A percentile compares a stretch with the other conserved stretches of the same genome.
Evolutionary conservation across 2,329 filamentous ascomycete genomes (phyloP).

Genomic region (Pseudocercospora eumusae): DNA sequence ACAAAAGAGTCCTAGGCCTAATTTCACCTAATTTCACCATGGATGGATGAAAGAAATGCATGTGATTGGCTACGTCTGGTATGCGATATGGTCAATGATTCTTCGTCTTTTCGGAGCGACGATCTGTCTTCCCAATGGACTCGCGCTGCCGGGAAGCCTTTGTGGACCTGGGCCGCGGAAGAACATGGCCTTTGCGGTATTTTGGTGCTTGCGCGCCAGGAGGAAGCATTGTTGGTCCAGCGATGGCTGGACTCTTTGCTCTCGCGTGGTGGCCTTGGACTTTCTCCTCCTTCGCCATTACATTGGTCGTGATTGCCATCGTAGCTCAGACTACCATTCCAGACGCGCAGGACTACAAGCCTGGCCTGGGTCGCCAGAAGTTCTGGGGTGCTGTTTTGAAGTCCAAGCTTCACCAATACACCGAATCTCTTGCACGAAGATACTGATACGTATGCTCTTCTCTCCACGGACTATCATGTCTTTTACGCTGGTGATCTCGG

Average conservation of each 20-base stretch:
- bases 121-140: constrained; percentile 41
- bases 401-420: neutral
- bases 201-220: constrained; percentile 42
- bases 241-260: constrained; percentile 39
- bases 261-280: constrained; percentile 38
- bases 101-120: constrained; percentile 44
- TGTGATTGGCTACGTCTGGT: constrained; percentile 45
- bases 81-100: constrained; percentile 45
- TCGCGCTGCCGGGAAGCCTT: constrained; percentile 40
- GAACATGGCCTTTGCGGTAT: constrained; percentile 43
- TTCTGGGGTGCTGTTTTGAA: constrained; percentile 22
- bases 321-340: constrained; percentile 33
- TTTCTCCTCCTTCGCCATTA: constrained; percentile 30
- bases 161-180: constrained; percentile 41
- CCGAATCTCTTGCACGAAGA: neutral
- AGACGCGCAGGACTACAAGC: constrained; percentile 27
- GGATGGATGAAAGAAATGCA: too few relatives aligned
- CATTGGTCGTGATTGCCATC: constrained; percentile 24
- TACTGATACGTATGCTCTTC: constrained; percentile 7
- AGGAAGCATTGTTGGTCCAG: constrained; percentile 40
- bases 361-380: constrained; percentile 19
- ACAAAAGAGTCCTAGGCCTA: too few relatives aligned
- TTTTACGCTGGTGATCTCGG: constrained; percentile 61
- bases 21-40: too few relatives aligned
- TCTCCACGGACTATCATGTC: constrained; percentile 58